Conservation (phyloP, 208 protist genomes). For the Trypanosoma avium region DNA sequence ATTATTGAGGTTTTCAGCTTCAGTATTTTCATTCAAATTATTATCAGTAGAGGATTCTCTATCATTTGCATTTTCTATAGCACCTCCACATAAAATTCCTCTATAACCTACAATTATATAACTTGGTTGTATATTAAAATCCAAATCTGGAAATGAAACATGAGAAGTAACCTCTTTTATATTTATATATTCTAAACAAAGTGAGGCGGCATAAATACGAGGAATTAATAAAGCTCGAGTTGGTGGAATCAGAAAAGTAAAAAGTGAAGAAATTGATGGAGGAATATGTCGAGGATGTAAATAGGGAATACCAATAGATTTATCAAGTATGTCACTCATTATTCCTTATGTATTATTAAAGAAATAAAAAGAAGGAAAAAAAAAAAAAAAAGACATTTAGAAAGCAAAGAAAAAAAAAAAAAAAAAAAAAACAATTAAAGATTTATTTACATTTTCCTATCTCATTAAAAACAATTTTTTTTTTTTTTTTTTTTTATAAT, state of each 20-base stretch:
- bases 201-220: conserved; percentile 11
- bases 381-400: conserved; percentile 19
- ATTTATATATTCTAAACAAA: conserved; percentile 2
- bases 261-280: background rate
- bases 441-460: background rate
- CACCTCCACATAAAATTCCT: conserved; percentile 5
- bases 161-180: background rate
- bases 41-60: background rate
- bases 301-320: conserved; percentile 5
- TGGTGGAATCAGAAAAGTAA: conserved; percentile 2
- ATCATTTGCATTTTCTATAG: background rate
- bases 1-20: too few relatives aligned
- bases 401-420: conserved; percentile 14
- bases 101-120: conserved; percentile 20
- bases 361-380: conserved; percentile 4
- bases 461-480: too few relatives aligned
- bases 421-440: conserved; percentile 1
- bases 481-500: too few relatives aligned
- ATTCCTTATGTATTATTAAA: background rate
- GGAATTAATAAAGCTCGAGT: background rate
- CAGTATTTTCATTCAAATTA: background rate
- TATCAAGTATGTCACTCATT: conserved; percentile 8
- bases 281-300: background rate
- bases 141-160: background rate
- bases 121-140: background rate